A percentile compares a stretch with the other conserved stretches of the same genome.
phyloP scores from a whole-genome alignment of 108 stramenopile species.

The Chaetoceros muelleri region DNA sequence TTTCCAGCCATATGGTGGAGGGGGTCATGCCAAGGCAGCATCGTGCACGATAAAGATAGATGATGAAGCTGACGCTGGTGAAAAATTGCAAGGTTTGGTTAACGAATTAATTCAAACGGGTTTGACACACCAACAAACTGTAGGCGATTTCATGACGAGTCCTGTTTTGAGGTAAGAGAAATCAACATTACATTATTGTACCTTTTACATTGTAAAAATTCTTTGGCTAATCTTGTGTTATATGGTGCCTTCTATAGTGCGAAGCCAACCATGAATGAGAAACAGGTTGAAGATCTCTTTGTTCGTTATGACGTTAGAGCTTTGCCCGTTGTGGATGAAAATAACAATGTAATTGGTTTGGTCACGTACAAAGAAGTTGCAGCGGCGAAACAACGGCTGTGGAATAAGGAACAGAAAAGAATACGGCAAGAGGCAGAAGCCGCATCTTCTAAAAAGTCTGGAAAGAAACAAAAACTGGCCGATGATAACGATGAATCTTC shows the following conservation, averaged over 20 bases:
- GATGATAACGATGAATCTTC: too few species aligned
- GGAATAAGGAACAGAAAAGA: slow-evolving; percentile 48
- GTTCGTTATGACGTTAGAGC: slow-evolving; percentile 75
- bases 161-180: slow-evolving; percentile 34
- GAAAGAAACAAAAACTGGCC: slow-evolving; percentile 19
- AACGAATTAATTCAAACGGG: slow-evolving; percentile 60
- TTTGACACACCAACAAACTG: slow-evolving; percentile 49
- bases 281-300: slow-evolving; percentile 79
- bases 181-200: not conserved
- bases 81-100: slow-evolving; percentile 50
- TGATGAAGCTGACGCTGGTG: slow-evolving; percentile 56
- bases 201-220: not conserved
- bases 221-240: not conserved
- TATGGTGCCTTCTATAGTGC: slow-evolving; percentile 12
- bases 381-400: slow-evolving; percentile 52
- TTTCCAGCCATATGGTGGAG: slow-evolving; percentile 66
- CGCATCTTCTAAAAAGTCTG: slow-evolving; percentile 13
- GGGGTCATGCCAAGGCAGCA: slow-evolving; percentile 83
- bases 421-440: slow-evolving; percentile 26
- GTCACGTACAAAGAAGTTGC: slow-evolving; percentile 87
- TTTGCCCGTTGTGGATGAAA: slow-evolving; percentile 78
- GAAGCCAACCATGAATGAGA: slow-evolving; percentile 68
- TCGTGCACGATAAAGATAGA: slow-evolving; percentile 67
- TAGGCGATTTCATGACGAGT: slow-evolving; percentile 80
- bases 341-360: slow-evolving; percentile 70